Evolutionary conservation across 1,284 basidiomycete species (phyloP), one percentile per base, ranked within the genome.

Genomic region (Stygiomarasmius scandens): DNA sequence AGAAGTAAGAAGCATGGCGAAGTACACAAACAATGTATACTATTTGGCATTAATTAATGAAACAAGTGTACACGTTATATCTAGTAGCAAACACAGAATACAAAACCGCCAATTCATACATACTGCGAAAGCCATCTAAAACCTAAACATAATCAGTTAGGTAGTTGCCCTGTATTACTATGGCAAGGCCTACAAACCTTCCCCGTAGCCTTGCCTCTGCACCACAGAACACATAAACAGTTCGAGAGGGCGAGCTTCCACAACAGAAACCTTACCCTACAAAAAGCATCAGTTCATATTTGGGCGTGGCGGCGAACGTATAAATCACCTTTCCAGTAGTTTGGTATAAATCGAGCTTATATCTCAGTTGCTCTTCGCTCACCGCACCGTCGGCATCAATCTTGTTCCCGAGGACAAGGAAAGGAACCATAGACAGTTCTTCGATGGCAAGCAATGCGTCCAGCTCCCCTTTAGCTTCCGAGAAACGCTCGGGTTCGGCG

Each of bases 211-310:
- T 75, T 98, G 96, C 73, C 96, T 87, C 85, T 97, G 95, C 58
- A 99, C 96, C 60, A 99, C 96, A 16, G 97, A 99, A 82, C 96
- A 98, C 97, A 99, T 99, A 87, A 98, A 99, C 68, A 99, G 86
- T 76, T 99, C 97, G 74, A 99, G 98, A 34, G 97, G 96, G 63
- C 97, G 89, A 67, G 99, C 98, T 75, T 98, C 96, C 68, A 84
- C 92, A 67, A 99, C 87, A 60, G 95, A 96, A 43, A 98, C 92
- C 74, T 98, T 98, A 73, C 96, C 97, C 95, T 96, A 63, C 12
- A 43, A 29, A 55, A 5, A 12, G 1, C 24, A 58, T 49, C 52
- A 12, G 23, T 4, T 46, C 34, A n/a, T 11, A 48, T 36, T 20
- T 53, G 36, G 38, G 9, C 22, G n/a, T 12, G 54, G 41, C 24